Evolutionary conservation across 345 rosid genomes (phyloP), one percentile per base, ranked within the genome.

Genomic region (Dipteronia sinensis): DNA sequence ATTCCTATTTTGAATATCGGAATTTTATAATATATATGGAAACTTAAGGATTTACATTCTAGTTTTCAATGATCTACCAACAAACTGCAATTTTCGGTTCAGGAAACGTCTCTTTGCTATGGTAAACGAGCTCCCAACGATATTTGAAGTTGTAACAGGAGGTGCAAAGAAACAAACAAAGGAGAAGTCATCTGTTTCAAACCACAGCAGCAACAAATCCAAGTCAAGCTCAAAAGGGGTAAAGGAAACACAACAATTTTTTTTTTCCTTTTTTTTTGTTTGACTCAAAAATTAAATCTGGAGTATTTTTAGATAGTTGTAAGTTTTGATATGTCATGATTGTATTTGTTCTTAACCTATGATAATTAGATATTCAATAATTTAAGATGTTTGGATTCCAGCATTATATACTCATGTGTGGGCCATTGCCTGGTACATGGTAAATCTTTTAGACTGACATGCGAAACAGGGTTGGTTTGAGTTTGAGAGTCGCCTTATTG

Each of bases 71-170:
- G 59, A 25, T 65, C 72, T 62, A 58, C 34, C 2, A 1, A 49
- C 42, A 40, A n/a, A 17, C 7, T 55, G 75, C 74, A 46, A 63
- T 70, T 20, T 69, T 53, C 49, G 58, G 63, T 84, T 77, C 89
- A 94, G 98, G 88, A 90, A 89, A 78, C 89, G 85, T 44, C 87
- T 94, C 67, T 89, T 92, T 78, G 82, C 61, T 69, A 88, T 89
- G 94, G 87, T 93, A 42, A 92, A 92, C 73, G 94, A 92, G 20
- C 80, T 89, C 47, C 95, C 91, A 34, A 92, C 97, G 49, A 73
- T 93, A 81, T 92, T 84, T 83, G 97, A 93, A 82, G 85, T 87
- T 73, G 95, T 94, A 67, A 78, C 88, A 68, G 95, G 95, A 80
- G 67, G 38, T 72, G 87, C 77, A 6, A 89, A 89, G 86, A 85